Evolutionary conservation across 2,329 filamentous ascomycete genomes (phyloP), one percentile per base, ranked within the genome.

Genomic region (Verticillium nonalfalfae): DNA sequence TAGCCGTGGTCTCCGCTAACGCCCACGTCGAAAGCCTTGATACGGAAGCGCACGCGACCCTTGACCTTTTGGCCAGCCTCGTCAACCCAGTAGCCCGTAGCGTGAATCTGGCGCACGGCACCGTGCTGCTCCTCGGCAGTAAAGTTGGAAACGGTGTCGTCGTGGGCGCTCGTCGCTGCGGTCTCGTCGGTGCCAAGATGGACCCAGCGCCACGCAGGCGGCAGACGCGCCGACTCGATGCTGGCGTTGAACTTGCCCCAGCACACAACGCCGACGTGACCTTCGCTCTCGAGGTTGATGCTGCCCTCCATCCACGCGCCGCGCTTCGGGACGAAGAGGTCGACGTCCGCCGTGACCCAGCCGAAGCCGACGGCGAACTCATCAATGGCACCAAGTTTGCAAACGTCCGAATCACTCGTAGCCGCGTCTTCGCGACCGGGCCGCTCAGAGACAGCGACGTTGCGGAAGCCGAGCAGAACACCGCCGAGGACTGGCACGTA

Each of bases 161-260:
- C 66, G 38, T 64, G 63, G 50, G 62, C 63, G 59, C 66, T 65
- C 52, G 61, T 62, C 40, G 60, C 65, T 9, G 66, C 63, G 15
- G 71, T 70, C 58, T 78, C 74, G 1, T 71, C 67, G 7, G 74
- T 70, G 60, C 76, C 79, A 38, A 86, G 81, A 11, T 87, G 85
- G 15, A 91, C 81, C 89, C 92, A 98, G 64, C 79, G 86, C 95
- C 94, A 99, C 31, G 84, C 83, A 14, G 78, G 74, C 0, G 95
- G 95, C 15, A 99, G 79, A 39, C 91, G 82, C 63, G 85, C 85
- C 26, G 88, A 82, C 68, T 94, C 90, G 63, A 99, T 90, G 54
- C 89, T 91, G 1, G 94, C 91, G 67, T 95, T 96, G 81, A 98
- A 98, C 66, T 92, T 86, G 73, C 94, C 94, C 76, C 92, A 93